A percentile compares a stretch with the other conserved stretches of the same genome.
These are phyloP conservation scores for Candida vartiovaarae DNA, from an alignment of 805 yeast species.

Conservation along the genomic window DNA sequence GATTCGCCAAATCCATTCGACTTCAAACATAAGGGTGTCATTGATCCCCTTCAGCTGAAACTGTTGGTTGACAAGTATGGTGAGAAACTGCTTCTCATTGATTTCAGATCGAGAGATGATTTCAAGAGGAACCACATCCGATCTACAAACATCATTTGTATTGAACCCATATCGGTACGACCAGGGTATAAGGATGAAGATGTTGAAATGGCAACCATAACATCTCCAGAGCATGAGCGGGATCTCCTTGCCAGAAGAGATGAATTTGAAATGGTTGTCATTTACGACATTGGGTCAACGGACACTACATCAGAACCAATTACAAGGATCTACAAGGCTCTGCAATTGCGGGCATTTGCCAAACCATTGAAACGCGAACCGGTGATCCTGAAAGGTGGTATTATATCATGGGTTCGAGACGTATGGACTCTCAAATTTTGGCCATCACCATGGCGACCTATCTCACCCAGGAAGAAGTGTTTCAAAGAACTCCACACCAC, in stretches of 20 bases:
- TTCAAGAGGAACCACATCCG: conserved; percentile 60
- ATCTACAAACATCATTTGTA: conserved; percentile 52
- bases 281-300: conserved; percentile 31
- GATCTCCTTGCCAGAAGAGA: conserved; percentile 45
- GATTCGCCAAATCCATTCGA: conserved; percentile 6
- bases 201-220: conserved; percentile 53
- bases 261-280: conserved; percentile 53
- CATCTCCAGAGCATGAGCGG: conserved; percentile 51
- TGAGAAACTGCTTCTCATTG: conserved; percentile 50
- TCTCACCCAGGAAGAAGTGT: conserved; percentile 9
- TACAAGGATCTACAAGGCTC: conserved; percentile 13
- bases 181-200: conserved; percentile 51
- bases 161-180: conserved; percentile 64
- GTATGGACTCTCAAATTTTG: conserved; percentile 12
- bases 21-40: conserved; percentile 11
- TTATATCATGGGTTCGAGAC: conserved; percentile 33
- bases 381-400: conserved; percentile 50
- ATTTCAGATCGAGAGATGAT: conserved; percentile 55
- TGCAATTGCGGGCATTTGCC: conserved; percentile 32
- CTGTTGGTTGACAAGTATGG: conserved; percentile 8
- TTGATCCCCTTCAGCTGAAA: conserved; percentile 11
- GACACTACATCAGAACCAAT: conserved; percentile 1
- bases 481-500: conserved; percentile 7
- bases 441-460: conserved; percentile 17
- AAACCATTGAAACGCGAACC: conserved; percentile 34